Evolutionary conservation across 805 yeast genomes (phyloP).

Genomic region (Ogataea methanolica): DNA sequence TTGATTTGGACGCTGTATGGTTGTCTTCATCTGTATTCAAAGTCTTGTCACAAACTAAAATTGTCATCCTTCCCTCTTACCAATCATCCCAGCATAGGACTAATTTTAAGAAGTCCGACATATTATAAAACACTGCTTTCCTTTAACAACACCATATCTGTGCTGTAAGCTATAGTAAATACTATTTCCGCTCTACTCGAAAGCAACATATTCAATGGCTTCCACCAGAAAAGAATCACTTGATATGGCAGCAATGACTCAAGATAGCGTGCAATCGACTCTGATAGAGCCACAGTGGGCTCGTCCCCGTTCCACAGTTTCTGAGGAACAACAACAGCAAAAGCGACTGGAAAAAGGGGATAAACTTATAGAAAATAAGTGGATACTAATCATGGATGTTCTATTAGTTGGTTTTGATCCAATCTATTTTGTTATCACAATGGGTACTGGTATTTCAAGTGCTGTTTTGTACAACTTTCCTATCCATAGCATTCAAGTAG

Average conservation of each 20-base stretch:
- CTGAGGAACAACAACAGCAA: neutral
- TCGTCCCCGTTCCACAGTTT: neutral
- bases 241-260: neutral
- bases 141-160: no score
- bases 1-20: no score
- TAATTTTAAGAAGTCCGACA: no score
- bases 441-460: constrained; percentile 81
- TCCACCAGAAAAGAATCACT: neutral
- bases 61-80: no score
- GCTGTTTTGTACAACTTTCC: constrained; percentile 62
- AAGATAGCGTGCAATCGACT: neutral
- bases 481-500: constrained; percentile 38
- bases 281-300: neutral
- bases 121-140: no score
- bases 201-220: no score
- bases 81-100: no score
- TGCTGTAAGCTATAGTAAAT: no score
- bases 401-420: constrained; percentile 38
- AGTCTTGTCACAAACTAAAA: no score
- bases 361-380: neutral
- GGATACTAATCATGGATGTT: constrained; percentile 5
- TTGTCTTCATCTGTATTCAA: no score
- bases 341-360: neutral
- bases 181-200: no score
- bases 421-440: constrained; percentile 64